Conservation (phyloP, 257 asterid genomes). For the Fraxinus pennsylvanica region DNA sequence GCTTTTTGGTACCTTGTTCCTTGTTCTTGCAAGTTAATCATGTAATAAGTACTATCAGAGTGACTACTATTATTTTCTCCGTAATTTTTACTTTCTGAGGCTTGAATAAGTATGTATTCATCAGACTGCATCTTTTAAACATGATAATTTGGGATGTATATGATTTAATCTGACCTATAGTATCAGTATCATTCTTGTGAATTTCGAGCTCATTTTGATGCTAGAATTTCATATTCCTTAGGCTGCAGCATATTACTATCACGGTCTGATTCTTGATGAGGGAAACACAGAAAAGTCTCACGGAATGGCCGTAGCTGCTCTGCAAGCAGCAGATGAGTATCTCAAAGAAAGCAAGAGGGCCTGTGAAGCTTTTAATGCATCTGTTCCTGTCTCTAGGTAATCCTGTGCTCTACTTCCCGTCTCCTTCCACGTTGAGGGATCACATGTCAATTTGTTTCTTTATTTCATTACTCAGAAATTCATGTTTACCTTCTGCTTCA, state of each 20-base stretch:
- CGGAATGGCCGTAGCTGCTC: constrained; percentile 94
- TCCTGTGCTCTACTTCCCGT: not conserved
- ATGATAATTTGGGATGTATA: not conserved
- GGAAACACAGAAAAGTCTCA: constrained; percentile 95
- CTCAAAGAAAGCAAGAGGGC: constrained; percentile 92
- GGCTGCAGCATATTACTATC: constrained; percentile 98
- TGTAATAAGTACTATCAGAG: not conserved
- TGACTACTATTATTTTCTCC: not conserved
- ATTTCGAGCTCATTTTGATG: not conserved
- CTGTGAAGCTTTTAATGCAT: constrained; percentile 73
- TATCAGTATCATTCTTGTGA: not conserved
- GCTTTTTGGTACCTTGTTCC: not conserved
- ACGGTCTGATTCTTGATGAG: constrained; percentile 95
- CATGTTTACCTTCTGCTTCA: not conserved
- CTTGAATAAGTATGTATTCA: not conserved
- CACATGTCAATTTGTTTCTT: not conserved
- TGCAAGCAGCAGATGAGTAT: constrained; percentile 96
- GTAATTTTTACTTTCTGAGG: not conserved
- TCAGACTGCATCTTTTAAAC: not conserved
- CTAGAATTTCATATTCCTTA: constrained; percentile 24
- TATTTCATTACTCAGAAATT: not conserved
- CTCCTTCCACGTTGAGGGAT: not conserved
- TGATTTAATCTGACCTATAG: not conserved
- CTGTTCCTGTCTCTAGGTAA: constrained; percentile 83
- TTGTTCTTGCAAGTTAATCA: not conserved